A percentile compares a stretch with the other conserved stretches of the same genome.
These are phyloP conservation scores for Diospyros lotus DNA, from an alignment of 148 eudicot genomes.

Conservation along the genomic window DNA sequence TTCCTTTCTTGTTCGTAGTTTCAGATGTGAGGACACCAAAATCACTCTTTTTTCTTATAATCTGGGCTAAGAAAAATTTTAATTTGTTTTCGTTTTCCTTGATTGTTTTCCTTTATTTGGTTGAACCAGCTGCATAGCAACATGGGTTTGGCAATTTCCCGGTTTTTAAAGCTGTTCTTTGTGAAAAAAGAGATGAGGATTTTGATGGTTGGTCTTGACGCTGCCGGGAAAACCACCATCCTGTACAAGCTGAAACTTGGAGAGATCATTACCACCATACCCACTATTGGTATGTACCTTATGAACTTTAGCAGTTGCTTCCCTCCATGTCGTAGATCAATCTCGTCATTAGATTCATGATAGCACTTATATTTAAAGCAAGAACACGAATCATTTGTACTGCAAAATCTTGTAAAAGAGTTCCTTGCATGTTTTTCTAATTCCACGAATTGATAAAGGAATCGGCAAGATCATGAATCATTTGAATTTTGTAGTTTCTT, in stretches of 20 bases:
- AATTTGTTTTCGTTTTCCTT: background rate
- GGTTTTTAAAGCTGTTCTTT: slow-evolving; percentile 45
- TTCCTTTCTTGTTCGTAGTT: background rate
- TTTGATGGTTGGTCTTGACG: slow-evolving; percentile 88
- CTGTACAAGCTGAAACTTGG: slow-evolving; percentile 83
- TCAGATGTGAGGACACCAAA: background rate
- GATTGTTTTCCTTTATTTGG: background rate
- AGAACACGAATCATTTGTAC: too few species aligned
- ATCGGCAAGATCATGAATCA: too few species aligned
- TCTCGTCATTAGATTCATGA: too few species aligned
- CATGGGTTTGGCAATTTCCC: slow-evolving; percentile 72
- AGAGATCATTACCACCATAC: slow-evolving; percentile 77
- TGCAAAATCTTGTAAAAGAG: too few species aligned
- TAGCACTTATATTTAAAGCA: too few species aligned
- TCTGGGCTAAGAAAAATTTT: too few species aligned
- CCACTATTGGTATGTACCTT: slow-evolving; percentile 57
- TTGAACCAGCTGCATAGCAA: slow-evolving; percentile 6
- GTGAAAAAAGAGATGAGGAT: slow-evolving; percentile 84
- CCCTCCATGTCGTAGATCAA: too few species aligned
- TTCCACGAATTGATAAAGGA: too few species aligned
- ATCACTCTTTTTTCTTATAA: background rate
- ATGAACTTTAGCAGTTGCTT: background rate
- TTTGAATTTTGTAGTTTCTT: too few species aligned
- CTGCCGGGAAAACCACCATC: slow-evolving; percentile 83
- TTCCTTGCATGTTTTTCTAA: too few species aligned